These are phyloP conservation scores for Plasmodium gonderi DNA, from an alignment of 169 alveolate species.

Conservation along the genomic window DNA sequence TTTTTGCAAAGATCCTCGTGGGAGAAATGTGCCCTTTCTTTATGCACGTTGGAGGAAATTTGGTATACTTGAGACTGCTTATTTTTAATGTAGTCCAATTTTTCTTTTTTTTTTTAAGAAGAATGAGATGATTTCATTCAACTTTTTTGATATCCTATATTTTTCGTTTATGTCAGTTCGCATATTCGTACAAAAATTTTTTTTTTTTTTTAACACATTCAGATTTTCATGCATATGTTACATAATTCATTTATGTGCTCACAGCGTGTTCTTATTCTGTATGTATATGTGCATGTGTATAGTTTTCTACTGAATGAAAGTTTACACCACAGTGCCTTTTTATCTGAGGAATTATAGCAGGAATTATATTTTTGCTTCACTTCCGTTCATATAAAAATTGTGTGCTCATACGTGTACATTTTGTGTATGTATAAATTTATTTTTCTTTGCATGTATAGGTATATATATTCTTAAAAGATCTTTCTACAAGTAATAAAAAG, in stretches of 20 bases:
- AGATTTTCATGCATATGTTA: background rate
- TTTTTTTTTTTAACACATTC: background rate
- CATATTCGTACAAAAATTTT: background rate
- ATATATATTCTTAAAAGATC: background rate
- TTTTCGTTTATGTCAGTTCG: background rate
- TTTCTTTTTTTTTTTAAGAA: background rate
- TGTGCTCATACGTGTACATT: too few species aligned
- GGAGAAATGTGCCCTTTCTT: background rate
- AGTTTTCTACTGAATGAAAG: background rate
- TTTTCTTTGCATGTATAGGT: background rate
- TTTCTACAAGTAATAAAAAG: too few species aligned
- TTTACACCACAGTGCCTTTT: background rate
- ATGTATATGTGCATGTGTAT: background rate
- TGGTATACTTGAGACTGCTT: background rate
- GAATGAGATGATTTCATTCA: background rate
- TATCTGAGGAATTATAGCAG: background rate
- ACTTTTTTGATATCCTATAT: background rate
- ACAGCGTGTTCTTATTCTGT: background rate
- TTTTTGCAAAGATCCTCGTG: background rate
- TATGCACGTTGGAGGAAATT: background rate
- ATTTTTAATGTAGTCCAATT: background rate
- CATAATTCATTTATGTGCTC: background rate
- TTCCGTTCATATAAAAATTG: too few species aligned
- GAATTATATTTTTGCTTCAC: background rate
- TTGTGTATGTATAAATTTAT: background rate